These are phyloP conservation scores for Chlamydomonas eustigma DNA, from an alignment of 139 green algal species.

Conservation along the genomic window DNA sequence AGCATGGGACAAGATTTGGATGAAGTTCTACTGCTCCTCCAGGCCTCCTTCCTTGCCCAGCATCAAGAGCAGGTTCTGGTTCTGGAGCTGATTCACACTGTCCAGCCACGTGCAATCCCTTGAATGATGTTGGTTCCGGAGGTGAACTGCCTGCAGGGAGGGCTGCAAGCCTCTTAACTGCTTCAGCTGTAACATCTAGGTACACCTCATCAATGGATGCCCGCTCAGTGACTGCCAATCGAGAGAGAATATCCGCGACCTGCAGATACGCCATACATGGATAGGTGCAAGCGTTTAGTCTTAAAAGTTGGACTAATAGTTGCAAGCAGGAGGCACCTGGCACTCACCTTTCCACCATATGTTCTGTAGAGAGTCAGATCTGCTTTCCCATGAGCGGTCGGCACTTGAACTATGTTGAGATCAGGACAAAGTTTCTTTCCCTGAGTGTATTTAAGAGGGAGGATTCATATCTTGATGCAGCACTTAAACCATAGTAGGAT, in stretches of 20 bases:
- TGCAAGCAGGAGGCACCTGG: too few relatives aligned
- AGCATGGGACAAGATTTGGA: too few relatives aligned
- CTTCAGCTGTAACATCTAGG: constrained; percentile 28
- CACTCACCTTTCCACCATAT: constrained; percentile 43
- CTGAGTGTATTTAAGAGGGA: too few relatives aligned
- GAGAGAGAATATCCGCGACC: constrained; percentile 51
- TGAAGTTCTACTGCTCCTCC: too few relatives aligned
- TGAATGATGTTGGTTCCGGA: not conserved
- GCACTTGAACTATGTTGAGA: constrained; percentile 63
- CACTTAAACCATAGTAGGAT: too few relatives aligned
- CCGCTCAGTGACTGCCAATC: constrained; percentile 49
- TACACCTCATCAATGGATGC: constrained; percentile 79
- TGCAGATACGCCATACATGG: too few relatives aligned
- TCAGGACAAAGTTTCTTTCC: constrained; percentile 16
- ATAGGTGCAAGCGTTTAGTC: too few relatives aligned
- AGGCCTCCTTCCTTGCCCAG: too few relatives aligned
- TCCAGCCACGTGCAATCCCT: constrained; percentile 15
- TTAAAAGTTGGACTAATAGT: too few relatives aligned
- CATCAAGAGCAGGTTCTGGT: too few relatives aligned
- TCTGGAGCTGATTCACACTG: not conserved
- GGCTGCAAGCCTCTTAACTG: not conserved
- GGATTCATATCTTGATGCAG: too few relatives aligned
- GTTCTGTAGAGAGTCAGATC: constrained; percentile 75
- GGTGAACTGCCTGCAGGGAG: not conserved
- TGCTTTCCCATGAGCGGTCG: constrained; percentile 74